Base-by-base conservation (phyloP, 2,329 filamentous ascomycete genomes). In the Penicillium sp. region DNA sequence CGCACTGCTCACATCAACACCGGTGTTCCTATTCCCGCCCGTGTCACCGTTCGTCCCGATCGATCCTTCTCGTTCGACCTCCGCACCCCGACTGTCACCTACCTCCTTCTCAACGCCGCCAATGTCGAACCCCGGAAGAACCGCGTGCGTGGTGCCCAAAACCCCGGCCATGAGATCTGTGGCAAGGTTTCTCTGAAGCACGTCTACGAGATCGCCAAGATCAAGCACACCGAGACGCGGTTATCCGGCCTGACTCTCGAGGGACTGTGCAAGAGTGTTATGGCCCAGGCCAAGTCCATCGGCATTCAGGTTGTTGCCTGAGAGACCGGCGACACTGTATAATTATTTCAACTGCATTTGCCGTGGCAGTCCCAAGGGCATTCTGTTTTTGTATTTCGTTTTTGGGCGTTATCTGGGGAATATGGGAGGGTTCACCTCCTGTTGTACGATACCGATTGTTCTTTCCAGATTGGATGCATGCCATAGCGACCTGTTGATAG, bases 151-250 rank as follows among this genome's bases (percentile, higher is more conserved):
- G 94, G 92, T 11, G 89, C 92, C 0, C 81, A 80, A 67, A 88
- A 86, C 51, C 88, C 90, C 0, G 89, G 87, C 1, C 81, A 87
- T 56, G 90, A 96, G 63, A 85, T 79, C 7, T 84, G 96, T n/a
- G 94, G 93, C 54, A 88, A 84, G 3, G 83, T 99, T 52, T 94
- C 88, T 67, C 77, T 99, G 68, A 99, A 99, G 81, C 94, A 99
- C 77, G 80, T 99, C 21, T 97, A 92, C 77, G 93, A 97, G 78
- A 97, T 99, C 75, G 94, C 94, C 61, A 92, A 90, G 81, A 95
- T 99, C 69, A 99, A 99, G 83, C 88, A 90, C 63, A 79, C 82
- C 49, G 90, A 94, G 75, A 77, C 87, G 57, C 82, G 90, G 54
- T 75, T 93, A 58, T 90, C 88, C 2, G 89, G 88, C 2, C 71